Base-by-base conservation (phyloP, 179 eudicot genomes). In the Silene vulgaris region DNA sequence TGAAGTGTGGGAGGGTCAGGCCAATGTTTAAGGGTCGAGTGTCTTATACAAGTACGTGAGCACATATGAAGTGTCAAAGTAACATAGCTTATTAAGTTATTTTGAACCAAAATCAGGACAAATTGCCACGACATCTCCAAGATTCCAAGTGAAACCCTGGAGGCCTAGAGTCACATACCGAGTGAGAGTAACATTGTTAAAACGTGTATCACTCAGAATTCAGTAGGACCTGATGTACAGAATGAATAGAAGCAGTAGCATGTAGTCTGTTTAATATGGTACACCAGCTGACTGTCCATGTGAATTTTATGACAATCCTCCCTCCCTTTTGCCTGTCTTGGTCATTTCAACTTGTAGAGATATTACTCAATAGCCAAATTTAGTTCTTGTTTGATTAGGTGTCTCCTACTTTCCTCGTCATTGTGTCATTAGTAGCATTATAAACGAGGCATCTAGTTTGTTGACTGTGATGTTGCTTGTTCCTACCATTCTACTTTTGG, bases 351-450 rank as follows among this genome's bases (percentile, higher is more conserved):
- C 77, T 26, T 32, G 65, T 73, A 73, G 60, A 77, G 71, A 37
- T 66, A 66, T 63, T 17, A 21, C 70, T 66, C 35, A 29, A 59
- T 64, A 74, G 81, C 84, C 81, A 77, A 80, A 69, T 61, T 32
- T 68, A 21, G n/a, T 72, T 60, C 29, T 43, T 52, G 68, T 62
- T 77, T 29, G 54, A 65, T 60, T 77, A 60, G 48, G 59, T 77
- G 73, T 74, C 52, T 40, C 43, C 62, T 74, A 48, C 69, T 69
- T 77, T 71, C 62, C 50, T 73, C 72, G 78, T 73, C 73, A 40
- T 69, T 69, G 17, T 81, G 40, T 54, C 62, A 16, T 69, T 74
- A 54, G 63, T 77, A 62, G 75, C 65, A 59, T 69, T 71, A 77
- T 70, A 65, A 54, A 69, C 56, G 59, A 77, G 16, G 75, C 62